Evolutionary conservation across 352 stramenopile genomes (phyloP), one percentile per base, ranked within the genome.

Genomic region (Vaucheria bursata): DNA sequence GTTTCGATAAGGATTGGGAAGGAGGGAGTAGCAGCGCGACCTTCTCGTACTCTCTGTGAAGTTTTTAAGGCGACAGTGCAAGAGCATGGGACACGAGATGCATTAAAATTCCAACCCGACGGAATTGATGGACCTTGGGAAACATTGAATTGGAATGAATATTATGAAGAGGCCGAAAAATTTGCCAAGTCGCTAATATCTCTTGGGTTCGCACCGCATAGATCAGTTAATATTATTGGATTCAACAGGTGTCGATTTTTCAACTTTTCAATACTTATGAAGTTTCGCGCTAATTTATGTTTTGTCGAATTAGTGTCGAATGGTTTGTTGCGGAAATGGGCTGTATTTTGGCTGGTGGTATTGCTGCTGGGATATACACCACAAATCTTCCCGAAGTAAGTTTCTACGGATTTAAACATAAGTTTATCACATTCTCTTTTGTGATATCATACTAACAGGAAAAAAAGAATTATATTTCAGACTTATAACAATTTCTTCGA

Each of bases 321-420:
- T n/a, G n/a, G 92, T 85, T 91, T 68, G 91, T 98, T 74, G 85
- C 93, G 31, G 88, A 97, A 71, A 81, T 97, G 8, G 93, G 93
- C 65, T 88, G 91, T 35, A 97, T 97, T 75, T 88, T 96, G 45
- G 93, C 93, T 0, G 93, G 92, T 32, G 90, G 87, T 36, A 88
- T 98, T 34, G 88, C 91, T 0, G 92, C 91, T 33, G 94, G 94
- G 34, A 97, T 98, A 79, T 98, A 98, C 88, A 95, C 93, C 59
- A 97, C 93, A 53, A 97, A 97, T 86, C 89, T n/a, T 85, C 73
- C 78, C 0, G 78, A 83, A 67, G 78, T 83, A 39, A 36, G 74
- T 90, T 38, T n/a, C n/a, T n/a, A n/a, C n/a, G 89, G 69, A n/a
- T 12, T 12, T 50, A 12, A 12, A 50, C 39, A 50, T 50, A 50